Evolutionary conservation across 2,329 filamentous ascomycete species (phyloP), one percentile per base, ranked within the genome.

Genomic region (Monosporascus ibericus): DNA sequence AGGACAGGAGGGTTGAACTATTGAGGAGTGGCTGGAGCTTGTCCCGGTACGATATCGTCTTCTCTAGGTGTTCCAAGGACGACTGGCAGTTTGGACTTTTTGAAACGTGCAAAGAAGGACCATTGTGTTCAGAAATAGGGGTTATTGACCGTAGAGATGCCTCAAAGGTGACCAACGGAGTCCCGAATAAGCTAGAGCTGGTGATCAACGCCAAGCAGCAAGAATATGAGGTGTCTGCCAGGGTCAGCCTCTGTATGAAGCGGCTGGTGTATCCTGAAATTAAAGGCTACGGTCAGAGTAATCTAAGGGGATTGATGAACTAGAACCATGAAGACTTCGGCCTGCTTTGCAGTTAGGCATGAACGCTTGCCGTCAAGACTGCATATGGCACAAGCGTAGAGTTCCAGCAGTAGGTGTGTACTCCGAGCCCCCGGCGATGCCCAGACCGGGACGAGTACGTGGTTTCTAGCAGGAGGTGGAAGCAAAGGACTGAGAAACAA

Each of bases 71-170:
- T 60, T 46, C 54, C 60, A 42, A 58, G 53, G 37, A 54, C 53
- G 50, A 55, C 44, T 25, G 62, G 56, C 48, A 51, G 48, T 52
- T 61, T 65, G 44, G 57, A 59, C 52, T 63, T 67, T 54, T 56
- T 63, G 44, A 64, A 58, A 30, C 57, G 63, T 50, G 50, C 63
- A 57, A 63, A 58, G 27, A 62, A 62, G 60, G 54, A 62, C 59
- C 65, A 68, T 67, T 57, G 55, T 63, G 54, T 47, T 37, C 48
- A 36, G 27, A 44, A 48, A 52, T 39, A 34, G 30, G 30, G 51
- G 40, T 37, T 18, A 20, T 36, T 15, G 30, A 22, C 48, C 20
- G 55, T 47, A 49, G 3, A 34, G 30, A 34, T 27, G 14, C 30
- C 9, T 5, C 30, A 34, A 34, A 34, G 30, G 30, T 34, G 11